A percentile compares a stretch with the other conserved stretches of the same genome.
These are phyloP conservation scores for Maudiozyma humilis DNA, from an alignment of 1,139 yeast genomes.

Conservation along the genomic window DNA sequence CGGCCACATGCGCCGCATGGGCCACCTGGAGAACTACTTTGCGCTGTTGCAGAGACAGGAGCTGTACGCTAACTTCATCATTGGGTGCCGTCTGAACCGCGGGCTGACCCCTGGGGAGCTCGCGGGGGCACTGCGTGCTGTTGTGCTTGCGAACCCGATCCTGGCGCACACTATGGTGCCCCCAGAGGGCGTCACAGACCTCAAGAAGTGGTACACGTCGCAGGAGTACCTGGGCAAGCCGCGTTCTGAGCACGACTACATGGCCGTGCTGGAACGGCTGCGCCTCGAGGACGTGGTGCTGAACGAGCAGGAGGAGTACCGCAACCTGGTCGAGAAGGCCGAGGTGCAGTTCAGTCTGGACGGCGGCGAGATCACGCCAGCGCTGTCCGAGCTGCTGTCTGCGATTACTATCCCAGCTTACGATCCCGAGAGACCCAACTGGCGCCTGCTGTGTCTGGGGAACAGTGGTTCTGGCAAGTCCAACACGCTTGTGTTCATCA, in stretches of 20 bases:
- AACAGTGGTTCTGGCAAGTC: constrained; percentile 1
- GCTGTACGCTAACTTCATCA: constrained; percentile 21
- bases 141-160: constrained; percentile 19
- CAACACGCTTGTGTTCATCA: constrained; percentile 15
- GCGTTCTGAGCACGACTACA: constrained; percentile 20
- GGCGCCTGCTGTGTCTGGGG: constrained; percentile 22
- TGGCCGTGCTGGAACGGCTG: constrained; percentile 16
- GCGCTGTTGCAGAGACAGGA: constrained; percentile 24
- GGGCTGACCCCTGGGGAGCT: constrained; percentile 10
- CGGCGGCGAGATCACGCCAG: constrained; percentile 11
- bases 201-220: constrained; percentile 16
- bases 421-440: constrained; percentile 18
- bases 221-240: constrained; percentile 18
- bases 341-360: constrained; percentile 12
- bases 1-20: constrained; percentile 28
- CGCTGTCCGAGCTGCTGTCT: constrained; percentile 14
- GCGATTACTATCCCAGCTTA: constrained; percentile 15
- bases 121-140: constrained; percentile 13
- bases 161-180: constrained; percentile 19
- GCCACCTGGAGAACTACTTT: constrained; percentile 25
- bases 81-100: constrained; percentile 18
- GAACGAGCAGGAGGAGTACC: constrained; percentile 20
- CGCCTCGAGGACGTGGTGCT: constrained; percentile 17
- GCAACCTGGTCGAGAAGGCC: constrained; percentile 9
- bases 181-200: background rate